Evolutionary conservation across 2,329 filamentous ascomycete species (phyloP), one percentile per base, ranked within the genome.

Genomic region (Dactylellina sp.): DNA sequence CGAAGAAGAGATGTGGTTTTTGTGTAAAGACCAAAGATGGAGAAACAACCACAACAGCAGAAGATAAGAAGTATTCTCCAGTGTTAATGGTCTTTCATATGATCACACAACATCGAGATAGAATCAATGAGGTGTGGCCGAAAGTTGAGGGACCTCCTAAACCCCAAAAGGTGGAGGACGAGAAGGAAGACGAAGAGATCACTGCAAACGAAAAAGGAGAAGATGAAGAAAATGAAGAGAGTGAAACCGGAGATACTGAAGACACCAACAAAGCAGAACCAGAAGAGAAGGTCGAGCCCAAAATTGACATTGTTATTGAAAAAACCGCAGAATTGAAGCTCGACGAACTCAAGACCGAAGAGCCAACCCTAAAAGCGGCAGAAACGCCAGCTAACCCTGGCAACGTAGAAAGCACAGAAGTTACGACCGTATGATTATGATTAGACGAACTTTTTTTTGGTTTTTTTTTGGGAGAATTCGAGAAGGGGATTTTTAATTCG

Each of bases 71-170:
- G 16, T 65, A 72, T 42, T 65, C 68, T 5, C 68, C 68, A 2
- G 46, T 72, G 14, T 18, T 72, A 3, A n/a, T 60, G 46, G 53
- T 64, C 12, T 72, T 52, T 24, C 68, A 72, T 39, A 72, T 72
- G 52, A 55, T 65, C 4, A 59, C 59, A 4, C 35, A 65, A 2
- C 68, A 72, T 22, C 25, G 37, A 6, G 60, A 72, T 0, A 25
- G 14, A 11, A 47, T 72, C 1, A 35, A 11, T 1, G 68, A 65
- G 12, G 46, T 53, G 7, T 72, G 68, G 68, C 68, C 52, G 9
- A 25, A 52, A n/a, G 49, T 57, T 0, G 14, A 44, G 6, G 18
- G 16, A 5, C 50, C 37, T 40, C 7, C 14, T 4, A 46, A 24
- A 12, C 42, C 20, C 12, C 2, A 22, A 40, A 53, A 53, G 14